Evolutionary conservation across 352 stramenopile genomes (phyloP), one percentile per base, ranked within the genome.

Genomic region (Pythium myriotylum): DNA sequence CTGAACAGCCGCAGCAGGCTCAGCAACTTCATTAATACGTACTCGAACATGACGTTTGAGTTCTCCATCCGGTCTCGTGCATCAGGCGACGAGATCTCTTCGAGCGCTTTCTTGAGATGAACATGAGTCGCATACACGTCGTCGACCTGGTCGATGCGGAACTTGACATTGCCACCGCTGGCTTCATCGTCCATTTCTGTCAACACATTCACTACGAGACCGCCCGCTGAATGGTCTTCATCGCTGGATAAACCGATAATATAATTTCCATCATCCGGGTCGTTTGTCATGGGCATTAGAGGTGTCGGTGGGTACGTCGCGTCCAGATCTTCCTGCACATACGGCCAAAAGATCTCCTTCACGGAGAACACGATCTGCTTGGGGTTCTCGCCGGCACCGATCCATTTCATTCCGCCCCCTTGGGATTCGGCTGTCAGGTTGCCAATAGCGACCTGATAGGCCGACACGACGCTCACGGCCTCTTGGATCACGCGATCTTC

Each of bases 11-110:
- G 77, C 53, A 94, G 64, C 27, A 94, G 51, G 32, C 76, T 77
- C 49, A 92, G 59, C 64, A 91, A 57, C 50, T 94, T 92, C 48
- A 81, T 78, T 33, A 92, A 59, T 22, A 78, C 85, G 53, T 79
- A 77, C 68, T 94, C 84, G 46, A 92, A 89, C n/a, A 91, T 62
- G n/a, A 92, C 78, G 49, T 92, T 88, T 22, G 80, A 86, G 53
- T 88, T 85, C 49, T 86, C 77, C 72, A 94, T 87, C 40, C 81
- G 81, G 42, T 92, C 82, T 16, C 83, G 76, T 12, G 81, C 75
- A 46, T 92, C 82, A 0, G 81, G 81, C 4, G 77, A 89, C 46
- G 77, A 86, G 41, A 88, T 84, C 24, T 81, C 62, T 22, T 85
- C 77, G 10, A 94, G 72, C 8, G 79, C 78, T 41, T 68, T 70